A percentile compares a stretch with the other conserved stretches of the same genome.
Evolutionary conservation across 208 protist species (phyloP).

Genomic region (Wallacemonas rigidus): DNA sequence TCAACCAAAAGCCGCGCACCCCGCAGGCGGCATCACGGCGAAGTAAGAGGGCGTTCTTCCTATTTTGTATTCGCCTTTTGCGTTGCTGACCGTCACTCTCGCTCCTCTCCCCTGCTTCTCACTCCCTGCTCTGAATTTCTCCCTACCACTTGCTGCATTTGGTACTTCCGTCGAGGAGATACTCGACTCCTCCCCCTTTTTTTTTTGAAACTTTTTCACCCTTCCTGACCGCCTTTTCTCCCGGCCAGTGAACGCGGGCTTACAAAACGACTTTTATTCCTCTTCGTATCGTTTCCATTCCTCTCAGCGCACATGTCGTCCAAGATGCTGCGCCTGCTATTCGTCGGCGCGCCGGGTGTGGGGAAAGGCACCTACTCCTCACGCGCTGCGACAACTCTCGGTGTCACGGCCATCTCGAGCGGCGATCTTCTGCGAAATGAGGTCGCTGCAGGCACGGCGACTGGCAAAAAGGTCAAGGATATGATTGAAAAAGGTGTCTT

Average conservation of each 20-base stretch:
- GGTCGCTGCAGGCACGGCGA: constrained; percentile 37
- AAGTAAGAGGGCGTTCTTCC: too few relatives aligned
- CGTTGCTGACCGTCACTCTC: too few relatives aligned
- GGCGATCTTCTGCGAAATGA: constrained; percentile 93
- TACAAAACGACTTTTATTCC: too few relatives aligned
- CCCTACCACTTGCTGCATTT: too few relatives aligned
- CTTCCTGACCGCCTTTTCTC: too few relatives aligned
- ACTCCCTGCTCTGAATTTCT: too few relatives aligned
- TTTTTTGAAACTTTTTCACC: neutral
- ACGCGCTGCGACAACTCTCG: constrained; percentile 70
- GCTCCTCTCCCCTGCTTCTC: too few relatives aligned
- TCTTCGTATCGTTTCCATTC: neutral
- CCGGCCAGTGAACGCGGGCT: too few relatives aligned
- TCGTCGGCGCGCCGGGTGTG: constrained; percentile 91
- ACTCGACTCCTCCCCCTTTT: neutral
- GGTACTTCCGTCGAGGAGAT: too few relatives aligned
- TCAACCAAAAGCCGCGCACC: too few relatives aligned
- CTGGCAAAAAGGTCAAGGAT: constrained; percentile 50
- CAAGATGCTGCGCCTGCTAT: constrained; percentile 58
- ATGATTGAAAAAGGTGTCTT: constrained; percentile 71
- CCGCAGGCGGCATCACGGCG: too few relatives aligned
- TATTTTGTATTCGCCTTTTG: too few relatives aligned
- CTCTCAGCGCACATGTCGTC: constrained; percentile 22
- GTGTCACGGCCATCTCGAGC: constrained; percentile 84
- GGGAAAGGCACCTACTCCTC: constrained; percentile 94